Conservation (phyloP, 768 basidiomycete species). For the Cystofilobasidium macerans region DNA sequence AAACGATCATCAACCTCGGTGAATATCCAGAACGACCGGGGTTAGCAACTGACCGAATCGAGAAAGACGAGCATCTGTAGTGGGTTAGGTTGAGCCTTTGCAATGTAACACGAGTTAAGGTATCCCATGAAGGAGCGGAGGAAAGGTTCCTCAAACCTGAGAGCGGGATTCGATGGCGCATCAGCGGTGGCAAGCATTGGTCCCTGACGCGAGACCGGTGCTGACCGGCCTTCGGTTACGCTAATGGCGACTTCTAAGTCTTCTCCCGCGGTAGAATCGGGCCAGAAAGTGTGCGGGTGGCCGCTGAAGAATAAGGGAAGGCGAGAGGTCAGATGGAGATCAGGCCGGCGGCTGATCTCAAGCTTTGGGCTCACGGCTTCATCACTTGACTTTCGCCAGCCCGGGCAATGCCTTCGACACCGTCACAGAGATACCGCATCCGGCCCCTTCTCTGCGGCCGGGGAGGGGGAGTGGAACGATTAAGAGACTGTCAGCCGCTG, state of each 20-base stretch:
- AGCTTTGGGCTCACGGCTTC: too few species aligned
- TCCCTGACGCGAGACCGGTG: too few species aligned
- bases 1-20: too few species aligned
- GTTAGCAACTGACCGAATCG: background rate
- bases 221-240: background rate
- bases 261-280: background rate
- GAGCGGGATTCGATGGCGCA: background rate
- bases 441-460: background rate
- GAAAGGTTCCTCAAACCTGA: background rate
- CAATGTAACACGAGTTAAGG: background rate
- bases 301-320: too few species aligned
- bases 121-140: conserved; percentile 1
- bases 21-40: background rate
- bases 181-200: too few species aligned
- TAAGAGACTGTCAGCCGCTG: too few species aligned
- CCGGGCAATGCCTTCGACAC: background rate
- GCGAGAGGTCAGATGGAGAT: too few species aligned
- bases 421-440: background rate
- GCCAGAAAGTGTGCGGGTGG: background rate
- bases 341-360: too few species aligned
- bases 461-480: too few species aligned
- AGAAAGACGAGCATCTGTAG: conserved; percentile 3
- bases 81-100: background rate
- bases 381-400: background rate
- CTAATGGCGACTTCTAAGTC: background rate